These are phyloP conservation scores for Hysterium pulicare DNA, from an alignment of 2,329 filamentous ascomycete genomes.

Conservation along the genomic window DNA sequence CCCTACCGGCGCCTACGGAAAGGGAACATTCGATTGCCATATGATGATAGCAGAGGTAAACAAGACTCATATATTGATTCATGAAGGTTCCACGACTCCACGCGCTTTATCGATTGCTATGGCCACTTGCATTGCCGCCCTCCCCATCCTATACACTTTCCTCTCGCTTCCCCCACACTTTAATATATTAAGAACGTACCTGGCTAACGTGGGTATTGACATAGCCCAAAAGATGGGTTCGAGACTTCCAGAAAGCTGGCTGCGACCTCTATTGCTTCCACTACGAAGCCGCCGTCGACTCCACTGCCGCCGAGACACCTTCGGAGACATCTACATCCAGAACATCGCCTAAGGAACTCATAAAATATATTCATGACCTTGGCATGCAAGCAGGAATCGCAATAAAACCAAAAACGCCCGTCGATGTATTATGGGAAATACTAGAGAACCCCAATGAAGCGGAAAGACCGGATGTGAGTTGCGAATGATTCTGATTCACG, in stretches of 20 bases:
- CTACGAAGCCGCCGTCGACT: conserved; percentile 87
- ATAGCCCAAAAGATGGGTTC: conserved; percentile 96
- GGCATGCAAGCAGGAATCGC: conserved; percentile 91
- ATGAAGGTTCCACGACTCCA: background rate
- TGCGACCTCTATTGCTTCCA: conserved; percentile 99
- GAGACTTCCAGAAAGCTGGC: conserved; percentile 87
- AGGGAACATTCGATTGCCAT: conserved; percentile 97
- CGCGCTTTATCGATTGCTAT: background rate
- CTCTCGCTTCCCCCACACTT: conserved; percentile 4
- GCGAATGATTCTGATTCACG: conserved; percentile 1
- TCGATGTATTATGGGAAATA: conserved; percentile 90
- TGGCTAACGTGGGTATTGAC: conserved; percentile 12
- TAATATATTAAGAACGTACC: conserved; percentile 11
- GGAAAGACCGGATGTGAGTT: conserved; percentile 81
- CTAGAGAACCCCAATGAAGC: conserved; percentile 68
- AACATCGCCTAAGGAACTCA: conserved; percentile 80
- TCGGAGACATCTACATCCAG: conserved; percentile 64
- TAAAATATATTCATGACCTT: conserved; percentile 83
- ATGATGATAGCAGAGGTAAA: conserved; percentile 98
- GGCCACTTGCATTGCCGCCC: conserved; percentile 13
- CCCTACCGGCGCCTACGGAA: conserved; percentile 66
- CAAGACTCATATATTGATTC: background rate
- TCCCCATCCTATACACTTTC: conserved; percentile 2
- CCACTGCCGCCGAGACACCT: conserved; percentile 78
- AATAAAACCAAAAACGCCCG: conserved; percentile 87